Conservation (phyloP, 352 stramenopile species). For the Peronospora tabacina region DNA sequence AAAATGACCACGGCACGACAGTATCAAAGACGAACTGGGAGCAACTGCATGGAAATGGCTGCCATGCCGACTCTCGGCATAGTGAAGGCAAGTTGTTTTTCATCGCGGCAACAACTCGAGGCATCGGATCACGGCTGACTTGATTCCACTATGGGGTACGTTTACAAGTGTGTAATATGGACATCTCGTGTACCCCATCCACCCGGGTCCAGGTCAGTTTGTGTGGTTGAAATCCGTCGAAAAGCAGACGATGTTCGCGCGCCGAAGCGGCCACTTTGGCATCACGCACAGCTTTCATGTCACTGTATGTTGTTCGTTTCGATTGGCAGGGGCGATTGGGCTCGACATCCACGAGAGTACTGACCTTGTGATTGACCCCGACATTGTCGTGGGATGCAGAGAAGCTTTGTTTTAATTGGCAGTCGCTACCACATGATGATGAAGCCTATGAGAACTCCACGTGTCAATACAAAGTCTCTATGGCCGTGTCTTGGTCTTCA, state of each 20-base stretch:
- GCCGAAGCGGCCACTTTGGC: conserved; percentile 20
- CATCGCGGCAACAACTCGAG: too few species aligned
- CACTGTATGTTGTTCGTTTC: conserved; percentile 12
- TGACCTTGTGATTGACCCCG: conserved; percentile 11
- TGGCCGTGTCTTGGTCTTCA: conserved; percentile 33
- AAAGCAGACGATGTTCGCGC: conserved; percentile 1
- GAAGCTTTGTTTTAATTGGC: conserved; percentile 17
- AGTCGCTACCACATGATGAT: conserved; percentile 63
- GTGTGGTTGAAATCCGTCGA: too few species aligned
- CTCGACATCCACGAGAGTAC: conserved; percentile 2
- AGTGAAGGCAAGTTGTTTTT: too few species aligned
- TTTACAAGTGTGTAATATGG: too few species aligned
- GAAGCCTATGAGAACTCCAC: conserved; percentile 26
- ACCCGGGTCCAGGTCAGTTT: too few species aligned
- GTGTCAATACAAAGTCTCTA: conserved; percentile 28
- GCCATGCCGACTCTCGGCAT: too few species aligned
- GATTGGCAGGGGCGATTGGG: background rate
- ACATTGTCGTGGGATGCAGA: conserved; percentile 12
- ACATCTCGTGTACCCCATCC: too few species aligned
- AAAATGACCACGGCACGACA: background rate
- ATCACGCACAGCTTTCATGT: conserved; percentile 15
- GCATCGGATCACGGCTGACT: too few species aligned
- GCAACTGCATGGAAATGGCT: too few species aligned
- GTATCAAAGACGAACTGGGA: too few species aligned
- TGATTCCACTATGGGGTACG: too few species aligned